These are phyloP conservation scores for Aechmea fasciata DNA, from an alignment of 176 grass and related monocot species.

Conservation along the genomic window DNA sequence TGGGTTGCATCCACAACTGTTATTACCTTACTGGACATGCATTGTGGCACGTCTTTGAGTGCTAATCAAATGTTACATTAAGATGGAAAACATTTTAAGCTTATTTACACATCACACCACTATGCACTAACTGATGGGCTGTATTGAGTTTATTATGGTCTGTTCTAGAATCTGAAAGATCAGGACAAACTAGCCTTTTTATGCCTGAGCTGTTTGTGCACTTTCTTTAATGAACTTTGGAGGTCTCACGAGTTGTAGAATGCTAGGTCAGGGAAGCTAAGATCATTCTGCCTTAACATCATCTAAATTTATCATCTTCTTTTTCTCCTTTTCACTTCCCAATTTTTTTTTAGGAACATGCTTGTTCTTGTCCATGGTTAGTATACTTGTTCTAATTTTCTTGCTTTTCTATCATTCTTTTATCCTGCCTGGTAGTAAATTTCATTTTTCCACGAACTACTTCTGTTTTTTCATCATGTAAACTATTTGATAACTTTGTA, in stretches of 20 bases:
- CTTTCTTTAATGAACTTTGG: background rate
- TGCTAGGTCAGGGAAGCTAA: background rate
- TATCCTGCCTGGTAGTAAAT: slow-evolving; percentile 1
- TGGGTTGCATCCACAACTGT: no score
- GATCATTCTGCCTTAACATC: background rate
- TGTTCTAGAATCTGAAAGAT: no score
- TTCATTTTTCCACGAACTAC: background rate
- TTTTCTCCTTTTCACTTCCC: background rate
- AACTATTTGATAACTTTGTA: slow-evolving; percentile 7
- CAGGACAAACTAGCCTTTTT: no score
- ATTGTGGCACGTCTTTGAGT: no score
- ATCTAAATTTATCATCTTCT: background rate
- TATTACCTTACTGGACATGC: no score
- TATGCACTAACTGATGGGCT: no score
- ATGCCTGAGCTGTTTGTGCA: no score
- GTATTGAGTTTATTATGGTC: no score
- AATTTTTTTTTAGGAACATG: background rate
- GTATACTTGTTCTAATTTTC: background rate
- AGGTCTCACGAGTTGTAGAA: background rate
- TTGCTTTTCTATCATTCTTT: background rate
- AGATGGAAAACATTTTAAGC: no score
- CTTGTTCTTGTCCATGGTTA: background rate
- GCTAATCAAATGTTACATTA: no score
- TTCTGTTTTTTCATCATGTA: background rate
- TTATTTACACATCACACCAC: no score